Conservation (phyloP, 1,284 basidiomycete species). For the Cryptococcus jaspeensis region DNA sequence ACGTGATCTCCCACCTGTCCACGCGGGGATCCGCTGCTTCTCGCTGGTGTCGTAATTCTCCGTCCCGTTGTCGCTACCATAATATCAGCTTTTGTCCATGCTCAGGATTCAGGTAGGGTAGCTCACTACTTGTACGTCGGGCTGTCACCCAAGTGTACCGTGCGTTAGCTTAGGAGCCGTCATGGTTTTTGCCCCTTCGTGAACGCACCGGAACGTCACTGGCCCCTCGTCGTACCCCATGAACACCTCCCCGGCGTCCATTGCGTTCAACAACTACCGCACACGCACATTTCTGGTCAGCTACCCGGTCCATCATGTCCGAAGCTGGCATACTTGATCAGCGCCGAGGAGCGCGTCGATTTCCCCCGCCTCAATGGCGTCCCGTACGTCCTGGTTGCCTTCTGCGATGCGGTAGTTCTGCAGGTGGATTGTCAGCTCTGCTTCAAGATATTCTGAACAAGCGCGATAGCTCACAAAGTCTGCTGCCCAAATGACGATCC, state of each 20-base stretch:
- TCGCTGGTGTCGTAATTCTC: conserved; percentile 93
- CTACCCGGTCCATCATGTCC: neutral
- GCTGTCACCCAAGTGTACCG: conserved; percentile 5
- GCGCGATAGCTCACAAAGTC: conserved; percentile 59
- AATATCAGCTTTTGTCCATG: neutral
- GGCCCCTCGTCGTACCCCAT: conserved; percentile 83
- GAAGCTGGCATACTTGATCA: conserved; percentile 68
- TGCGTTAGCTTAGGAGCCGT: conserved; percentile 37
- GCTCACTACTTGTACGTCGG: conserved; percentile 54
- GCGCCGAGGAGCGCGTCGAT: conserved; percentile 71
- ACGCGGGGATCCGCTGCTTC: conserved; percentile 93
- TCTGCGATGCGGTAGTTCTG: conserved; percentile 88
- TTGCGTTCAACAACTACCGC: conserved; percentile 67
- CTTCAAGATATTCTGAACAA: neutral
- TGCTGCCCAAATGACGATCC: conserved; percentile 79
- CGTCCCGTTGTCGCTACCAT: conserved; percentile 55
- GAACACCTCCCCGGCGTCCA: conserved; percentile 72
- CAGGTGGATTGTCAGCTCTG: neutral
- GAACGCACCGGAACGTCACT: conserved; percentile 62
- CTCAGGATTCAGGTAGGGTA: neutral
- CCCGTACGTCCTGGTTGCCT: conserved; percentile 74
- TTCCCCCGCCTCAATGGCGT: conserved; percentile 62
- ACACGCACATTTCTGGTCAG: conserved; percentile 6
- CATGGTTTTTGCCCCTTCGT: conserved; percentile 4
- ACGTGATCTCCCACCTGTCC: conserved; percentile 95